Evolutionary conservation across 192 early-diverging fungal species (phyloP), one percentile per base, ranked within the genome.

Genomic region (Mortierella alpina): DNA sequence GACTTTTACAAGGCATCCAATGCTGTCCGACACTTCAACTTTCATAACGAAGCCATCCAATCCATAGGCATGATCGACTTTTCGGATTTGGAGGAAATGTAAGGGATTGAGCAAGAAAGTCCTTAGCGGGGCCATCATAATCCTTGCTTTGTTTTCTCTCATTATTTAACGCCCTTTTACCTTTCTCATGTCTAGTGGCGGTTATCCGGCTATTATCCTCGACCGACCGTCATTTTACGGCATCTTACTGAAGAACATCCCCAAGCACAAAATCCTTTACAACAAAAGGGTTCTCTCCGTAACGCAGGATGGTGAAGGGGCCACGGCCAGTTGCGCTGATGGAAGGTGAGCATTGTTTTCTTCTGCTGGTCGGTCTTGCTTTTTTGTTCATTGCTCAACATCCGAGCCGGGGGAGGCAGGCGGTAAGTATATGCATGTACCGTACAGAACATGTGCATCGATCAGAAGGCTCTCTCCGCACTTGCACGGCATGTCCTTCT

Each of bases 51-150:
- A 2, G 23, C n/a, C 1, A n/a, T 63, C 7, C 54, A 71, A 5
- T 18, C 58, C 2, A 61, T 70, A 44, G 68, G 68, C 14, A 46
- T 60, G 14, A 41, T 70, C 44, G 69, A 71, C 52, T 71, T 71
- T 39, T 71, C 69, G 10, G 69, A 71, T 13, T 59, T 71, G 7
- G 51, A 71, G 48, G 69, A 71, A 50, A 71, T 71, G 69, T 71
- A 71, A 49, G 55, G n/a, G n/a, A n/a, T 65, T 9, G 11, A 54
- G 23, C 7, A 54, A 54, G 7, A 54, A 55, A 18, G 20, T 17
- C 17, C 7, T 53, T 53, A 20, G 15, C 52, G 7, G 20, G 13
- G 6, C 31, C 31, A 3, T 31, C 31, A 31, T 31, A 5, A 5
- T 44, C 20, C 59, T 18, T 41, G 44, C 9, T 15, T 45, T 61